Evolutionary conservation across 2,329 filamentous ascomycete genomes (phyloP).

Genomic region (Immersiporthe knoxdaviesiana): DNA sequence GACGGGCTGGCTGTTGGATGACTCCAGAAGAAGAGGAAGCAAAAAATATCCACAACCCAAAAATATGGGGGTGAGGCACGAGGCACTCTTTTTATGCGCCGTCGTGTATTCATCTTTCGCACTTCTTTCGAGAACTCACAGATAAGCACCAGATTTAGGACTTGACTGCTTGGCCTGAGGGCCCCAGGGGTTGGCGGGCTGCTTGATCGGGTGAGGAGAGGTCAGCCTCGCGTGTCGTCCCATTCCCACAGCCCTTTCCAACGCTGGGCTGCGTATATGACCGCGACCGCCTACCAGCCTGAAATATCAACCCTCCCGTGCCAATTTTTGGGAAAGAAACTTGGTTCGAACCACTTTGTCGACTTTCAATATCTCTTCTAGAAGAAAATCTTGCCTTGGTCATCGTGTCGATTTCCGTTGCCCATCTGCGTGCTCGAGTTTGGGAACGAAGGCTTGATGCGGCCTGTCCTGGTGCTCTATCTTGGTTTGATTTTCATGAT

Average conservation of each 20-base stretch:
- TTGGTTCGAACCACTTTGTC: neutral
- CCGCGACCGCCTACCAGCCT: neutral
- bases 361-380: neutral
- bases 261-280: neutral
- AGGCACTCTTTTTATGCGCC: neutral
- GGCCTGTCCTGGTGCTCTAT: neutral
- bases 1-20: neutral
- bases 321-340: neutral
- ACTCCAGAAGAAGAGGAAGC: neutral
- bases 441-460: neutral
- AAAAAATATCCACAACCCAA: neutral
- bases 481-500: neutral
- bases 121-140: neutral
- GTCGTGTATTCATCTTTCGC: neutral
- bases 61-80: neutral
- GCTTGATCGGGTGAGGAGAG: neutral
- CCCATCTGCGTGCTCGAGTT: neutral
- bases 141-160: neutral
- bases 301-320: neutral
- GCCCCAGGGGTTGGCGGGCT: neutral
- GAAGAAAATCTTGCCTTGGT: neutral
- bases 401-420: neutral
- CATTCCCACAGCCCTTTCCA: neutral
- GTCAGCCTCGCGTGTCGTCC: conserved; percentile 6
- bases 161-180: neutral